phyloP scores from a whole-genome alignment of 2,329 filamentous ascomycete species.

The Taxawa tesnikishii region DNA sequence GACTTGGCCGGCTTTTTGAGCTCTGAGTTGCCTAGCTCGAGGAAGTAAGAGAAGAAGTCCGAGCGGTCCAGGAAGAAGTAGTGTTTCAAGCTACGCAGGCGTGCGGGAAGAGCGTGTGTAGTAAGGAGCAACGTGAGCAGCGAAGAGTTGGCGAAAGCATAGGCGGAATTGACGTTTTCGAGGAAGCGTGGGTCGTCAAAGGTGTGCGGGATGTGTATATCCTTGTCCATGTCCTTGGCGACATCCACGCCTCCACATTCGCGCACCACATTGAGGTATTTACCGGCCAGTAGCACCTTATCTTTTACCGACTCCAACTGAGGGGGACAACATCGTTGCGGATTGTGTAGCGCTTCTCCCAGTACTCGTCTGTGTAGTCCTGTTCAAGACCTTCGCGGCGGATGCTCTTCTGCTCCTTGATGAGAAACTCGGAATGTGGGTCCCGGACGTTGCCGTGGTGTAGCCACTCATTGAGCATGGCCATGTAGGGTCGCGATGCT shows the following conservation, averaged over 20 bases:
- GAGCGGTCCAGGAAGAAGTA: slow-evolving; percentile 98
- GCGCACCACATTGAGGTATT: slow-evolving; percentile 94
- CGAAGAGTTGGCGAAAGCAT: slow-evolving; percentile 90
- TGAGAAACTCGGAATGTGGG: slow-evolving; percentile 82
- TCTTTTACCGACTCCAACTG: slow-evolving; percentile 86
- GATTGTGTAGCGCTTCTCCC: slow-evolving; percentile 95
- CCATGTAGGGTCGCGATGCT: slow-evolving; percentile 89
- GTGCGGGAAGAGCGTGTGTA: slow-evolving; percentile 77
- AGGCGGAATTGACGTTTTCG: slow-evolving; percentile 91
- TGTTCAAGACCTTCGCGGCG: slow-evolving; percentile 80
- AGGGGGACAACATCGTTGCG: slow-evolving; percentile 78
- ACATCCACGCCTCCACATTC: slow-evolving; percentile 88
- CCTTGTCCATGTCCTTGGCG: slow-evolving; percentile 56
- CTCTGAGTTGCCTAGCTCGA: slow-evolving; percentile 82
- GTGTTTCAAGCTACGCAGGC: slow-evolving; percentile 85
- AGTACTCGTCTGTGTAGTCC: slow-evolving; percentile 98
- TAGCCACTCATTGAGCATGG: slow-evolving; percentile 96
- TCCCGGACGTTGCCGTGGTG: slow-evolving; percentile 94
- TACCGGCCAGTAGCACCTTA: slow-evolving; percentile 87
- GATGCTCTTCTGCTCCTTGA: slow-evolving; percentile 94
- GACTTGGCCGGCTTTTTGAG: slow-evolving; percentile 77
- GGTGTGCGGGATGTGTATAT: slow-evolving; percentile 77
- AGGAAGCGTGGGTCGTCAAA: slow-evolving; percentile 88
- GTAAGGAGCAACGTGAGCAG: slow-evolving; percentile 83
- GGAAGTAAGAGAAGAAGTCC: slow-evolving; percentile 96